These are phyloP conservation scores for Phytophthora parvispora DNA, from an alignment of 352 stramenopile species.

Conservation along the genomic window DNA sequence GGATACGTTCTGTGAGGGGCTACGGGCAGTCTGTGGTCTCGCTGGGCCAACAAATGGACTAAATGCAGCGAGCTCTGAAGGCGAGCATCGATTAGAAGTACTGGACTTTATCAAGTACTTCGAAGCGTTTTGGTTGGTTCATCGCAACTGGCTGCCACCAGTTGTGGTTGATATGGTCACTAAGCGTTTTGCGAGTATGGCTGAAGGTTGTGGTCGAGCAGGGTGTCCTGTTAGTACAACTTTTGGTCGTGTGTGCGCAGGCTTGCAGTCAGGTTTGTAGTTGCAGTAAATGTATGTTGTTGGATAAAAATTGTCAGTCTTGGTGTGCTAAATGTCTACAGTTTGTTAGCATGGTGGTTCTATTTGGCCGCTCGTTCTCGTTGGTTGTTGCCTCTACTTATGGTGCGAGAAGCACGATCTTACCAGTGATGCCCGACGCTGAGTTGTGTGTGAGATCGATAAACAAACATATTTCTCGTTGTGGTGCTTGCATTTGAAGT, in stretches of 20 bases:
- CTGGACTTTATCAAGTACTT: constrained; percentile 14
- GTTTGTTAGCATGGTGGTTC: not conserved
- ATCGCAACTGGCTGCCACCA: constrained; percentile 25
- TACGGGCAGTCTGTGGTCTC: not conserved
- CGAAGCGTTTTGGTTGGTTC: constrained; percentile 30
- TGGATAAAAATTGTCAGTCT: not conserved
- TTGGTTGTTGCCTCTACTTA: no score
- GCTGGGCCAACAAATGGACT: not conserved
- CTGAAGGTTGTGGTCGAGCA: not conserved
- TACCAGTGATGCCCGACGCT: no score
- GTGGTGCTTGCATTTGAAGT: not conserved
- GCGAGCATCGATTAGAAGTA: not conserved
- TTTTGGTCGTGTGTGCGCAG: constrained; percentile 9
- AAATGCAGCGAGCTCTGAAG: not conserved
- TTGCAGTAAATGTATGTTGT: not conserved
- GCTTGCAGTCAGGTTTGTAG: not conserved
- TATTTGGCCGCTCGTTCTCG: not conserved
- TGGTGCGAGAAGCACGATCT: no score
- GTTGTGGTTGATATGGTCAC: constrained; percentile 16
- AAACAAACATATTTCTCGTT: no score
- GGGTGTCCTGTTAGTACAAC: constrained; percentile 9
- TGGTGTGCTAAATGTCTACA: not conserved
- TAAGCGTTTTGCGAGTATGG: constrained; percentile 5
- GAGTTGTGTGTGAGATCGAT: no score
- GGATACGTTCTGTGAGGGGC: constrained; percentile 7